Percentiles rank a stretch among this genome's conserved stretches.
Evolutionary conservation across 2,329 filamentous ascomycete species (phyloP).

Genomic region (Pseudocercospora ulei): DNA sequence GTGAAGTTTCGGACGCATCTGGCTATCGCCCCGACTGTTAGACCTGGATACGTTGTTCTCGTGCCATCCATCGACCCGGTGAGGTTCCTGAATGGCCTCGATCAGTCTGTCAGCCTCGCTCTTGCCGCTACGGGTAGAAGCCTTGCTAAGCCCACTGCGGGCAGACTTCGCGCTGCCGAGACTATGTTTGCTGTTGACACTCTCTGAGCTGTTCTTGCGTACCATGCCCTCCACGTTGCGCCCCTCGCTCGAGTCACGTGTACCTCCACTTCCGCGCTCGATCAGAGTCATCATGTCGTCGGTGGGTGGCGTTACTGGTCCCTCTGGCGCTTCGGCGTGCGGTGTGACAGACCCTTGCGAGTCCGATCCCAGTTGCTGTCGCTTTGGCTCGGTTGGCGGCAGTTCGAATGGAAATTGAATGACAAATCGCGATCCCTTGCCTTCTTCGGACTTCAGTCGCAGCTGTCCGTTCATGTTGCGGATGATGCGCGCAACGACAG

Average conservation of each 20-base stretch:
- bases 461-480: constrained; percentile 87
- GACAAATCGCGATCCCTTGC: constrained; percentile 72
- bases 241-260: constrained; percentile 17
- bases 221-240: constrained; percentile 16
- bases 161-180: constrained; percentile 39
- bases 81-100: constrained; percentile 57
- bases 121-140: constrained; percentile 37
- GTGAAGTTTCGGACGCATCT: constrained; percentile 23
- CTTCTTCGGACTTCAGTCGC: constrained; percentile 70
- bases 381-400: constrained; percentile 37
- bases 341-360: constrained; percentile 27
- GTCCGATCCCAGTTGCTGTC: constrained; percentile 16
- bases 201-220: constrained; percentile 38
- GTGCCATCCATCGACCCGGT: constrained; percentile 31
- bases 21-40: constrained; percentile 20
- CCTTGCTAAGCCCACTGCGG: constrained; percentile 30
- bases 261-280: constrained; percentile 37
- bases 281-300: constrained; percentile 54
- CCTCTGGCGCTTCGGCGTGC: constrained; percentile 13
- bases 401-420: constrained; percentile 67
- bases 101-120: constrained; percentile 63
- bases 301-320: constrained; percentile 17
- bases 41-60: constrained; percentile 18
- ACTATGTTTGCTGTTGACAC: constrained; percentile 46
- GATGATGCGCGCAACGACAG: constrained; percentile 73